phyloP scores from a whole-genome alignment of 352 stramenopile genomes.

The Globisporangium solare region DNA sequence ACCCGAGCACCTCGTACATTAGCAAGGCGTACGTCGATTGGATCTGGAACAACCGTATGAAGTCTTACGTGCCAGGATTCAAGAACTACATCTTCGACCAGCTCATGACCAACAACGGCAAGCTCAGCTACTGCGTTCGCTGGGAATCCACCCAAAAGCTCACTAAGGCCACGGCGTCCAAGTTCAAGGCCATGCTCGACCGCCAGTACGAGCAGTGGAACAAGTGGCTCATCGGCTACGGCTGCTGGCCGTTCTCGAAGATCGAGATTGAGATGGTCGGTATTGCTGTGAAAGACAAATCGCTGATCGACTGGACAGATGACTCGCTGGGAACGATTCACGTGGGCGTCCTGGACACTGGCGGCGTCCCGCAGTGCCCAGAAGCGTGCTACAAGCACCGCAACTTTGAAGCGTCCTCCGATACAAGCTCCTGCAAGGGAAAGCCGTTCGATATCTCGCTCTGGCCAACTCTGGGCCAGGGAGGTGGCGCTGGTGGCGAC shows the following conservation, averaged over 20 bases:
- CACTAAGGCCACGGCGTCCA: slow-evolving; percentile 27
- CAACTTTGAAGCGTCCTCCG: slow-evolving; percentile 21
- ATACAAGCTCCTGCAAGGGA: slow-evolving; percentile 32
- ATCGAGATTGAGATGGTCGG: slow-evolving; percentile 41
- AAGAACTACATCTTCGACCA: slow-evolving; percentile 38
- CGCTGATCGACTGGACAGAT: slow-evolving; percentile 36
- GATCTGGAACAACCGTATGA: slow-evolving; percentile 23
- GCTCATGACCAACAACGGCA: slow-evolving; percentile 33
- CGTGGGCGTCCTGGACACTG: slow-evolving; percentile 18
- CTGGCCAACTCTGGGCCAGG: slow-evolving; percentile 34
- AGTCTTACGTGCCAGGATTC: slow-evolving; percentile 8
- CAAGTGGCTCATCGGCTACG: slow-evolving; percentile 27
- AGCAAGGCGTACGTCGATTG: slow-evolving; percentile 21
- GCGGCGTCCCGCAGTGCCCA: slow-evolving; percentile 26
- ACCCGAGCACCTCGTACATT: slow-evolving; percentile 20
- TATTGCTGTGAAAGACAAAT: slow-evolving; percentile 28
- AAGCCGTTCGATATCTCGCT: slow-evolving; percentile 41
- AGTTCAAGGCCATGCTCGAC: slow-evolving; percentile 45
- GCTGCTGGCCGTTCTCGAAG: slow-evolving; percentile 32
- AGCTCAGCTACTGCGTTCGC: slow-evolving; percentile 41
- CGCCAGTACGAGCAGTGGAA: slow-evolving; percentile 34
- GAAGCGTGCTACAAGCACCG: slow-evolving; percentile 37
- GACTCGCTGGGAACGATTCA: slow-evolving; percentile 33
- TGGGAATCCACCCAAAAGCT: slow-evolving; percentile 46
- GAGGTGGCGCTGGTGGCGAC: slow-evolving; percentile 21